Evolutionary conservation across 768 basidiomycete genomes (phyloP).

Genomic region (Tylopilus cervinicoccineus): DNA sequence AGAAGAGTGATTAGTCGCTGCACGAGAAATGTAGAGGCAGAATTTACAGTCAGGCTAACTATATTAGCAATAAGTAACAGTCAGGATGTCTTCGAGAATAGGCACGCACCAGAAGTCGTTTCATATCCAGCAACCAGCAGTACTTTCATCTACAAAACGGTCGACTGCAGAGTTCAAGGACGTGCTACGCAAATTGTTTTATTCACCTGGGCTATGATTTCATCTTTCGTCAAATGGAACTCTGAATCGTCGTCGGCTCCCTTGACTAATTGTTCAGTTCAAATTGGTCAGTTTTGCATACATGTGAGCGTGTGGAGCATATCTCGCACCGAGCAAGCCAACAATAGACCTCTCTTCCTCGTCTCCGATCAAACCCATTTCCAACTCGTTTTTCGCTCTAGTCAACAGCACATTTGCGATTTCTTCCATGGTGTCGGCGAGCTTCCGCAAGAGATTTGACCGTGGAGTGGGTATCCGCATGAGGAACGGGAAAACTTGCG

Average conservation of each 20-base stretch:
- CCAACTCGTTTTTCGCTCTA: slow-evolving; percentile 33
- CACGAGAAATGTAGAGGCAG: no score
- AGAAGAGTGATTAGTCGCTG: no score
- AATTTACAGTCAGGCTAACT: no score
- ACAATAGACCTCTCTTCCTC: slow-evolving; percentile 27
- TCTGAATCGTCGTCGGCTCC: slow-evolving; percentile 28
- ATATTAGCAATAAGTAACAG: no score
- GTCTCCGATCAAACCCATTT: slow-evolving; percentile 16
- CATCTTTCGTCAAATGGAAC: slow-evolving; percentile 22
- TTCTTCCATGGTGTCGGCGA: slow-evolving; percentile 34
- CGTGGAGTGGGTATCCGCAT: slow-evolving; percentile 34
- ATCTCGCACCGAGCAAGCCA: slow-evolving; percentile 14
- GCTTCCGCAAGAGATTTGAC: slow-evolving; percentile 27
- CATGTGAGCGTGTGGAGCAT: slow-evolving; percentile 12
- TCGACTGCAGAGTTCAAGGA: background rate
- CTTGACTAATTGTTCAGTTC: slow-evolving; percentile 30
- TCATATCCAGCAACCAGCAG: background rate
- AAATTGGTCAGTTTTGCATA: background rate
- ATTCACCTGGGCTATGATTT: slow-evolving; percentile 25
- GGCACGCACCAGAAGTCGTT: no score
- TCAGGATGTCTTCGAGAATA: no score
- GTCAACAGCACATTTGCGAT: slow-evolving; percentile 40
- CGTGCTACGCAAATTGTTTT: no score
- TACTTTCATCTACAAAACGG: background rate
- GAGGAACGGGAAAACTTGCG: slow-evolving; percentile 35